Conservation (phyloP, 345 rosid genomes). For the Moricandia arvensis region DNA sequence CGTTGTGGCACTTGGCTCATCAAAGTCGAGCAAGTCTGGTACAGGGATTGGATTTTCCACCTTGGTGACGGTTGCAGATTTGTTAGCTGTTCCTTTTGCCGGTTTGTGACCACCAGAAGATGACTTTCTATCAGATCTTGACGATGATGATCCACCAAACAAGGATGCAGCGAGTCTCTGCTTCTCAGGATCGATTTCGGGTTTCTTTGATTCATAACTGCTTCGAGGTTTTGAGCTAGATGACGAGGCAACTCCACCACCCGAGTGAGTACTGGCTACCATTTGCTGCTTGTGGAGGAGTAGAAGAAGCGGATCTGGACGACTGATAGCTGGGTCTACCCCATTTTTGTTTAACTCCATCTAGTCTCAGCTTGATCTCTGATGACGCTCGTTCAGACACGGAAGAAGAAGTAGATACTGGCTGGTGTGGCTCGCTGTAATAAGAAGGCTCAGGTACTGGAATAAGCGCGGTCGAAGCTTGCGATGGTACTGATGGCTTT, state of each 20-base stretch:
- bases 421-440: conserved; percentile 51
- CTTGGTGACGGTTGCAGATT: conserved; percentile 34
- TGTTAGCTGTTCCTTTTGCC: conserved; percentile 47
- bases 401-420: conserved; percentile 47
- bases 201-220: conserved; percentile 58
- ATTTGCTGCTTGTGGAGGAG: conserved; percentile 48
- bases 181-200: conserved; percentile 75
- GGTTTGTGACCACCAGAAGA: conserved; percentile 54
- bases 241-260: conserved; percentile 44
- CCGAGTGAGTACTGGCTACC: conserved; percentile 48
- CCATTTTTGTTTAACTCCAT: conserved; percentile 97
- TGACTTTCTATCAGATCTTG: conserved; percentile 58
- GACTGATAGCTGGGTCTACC: conserved; percentile 67
- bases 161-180: conserved; percentile 98
- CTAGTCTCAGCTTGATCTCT: conserved; percentile 79
- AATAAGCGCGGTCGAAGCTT: conserved; percentile 63
- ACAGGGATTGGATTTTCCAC: conserved; percentile 43
- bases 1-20: conserved; percentile 50
- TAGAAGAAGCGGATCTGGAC: conserved; percentile 50
- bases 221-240: conserved; percentile 51
- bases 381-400: conserved; percentile 54
- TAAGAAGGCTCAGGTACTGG: conserved; percentile 68
- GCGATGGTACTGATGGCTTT: conserved; percentile 51
- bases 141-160: conserved; percentile 64
- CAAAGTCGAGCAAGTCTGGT: conserved; percentile 90